Conservation (phyloP, 2,329 filamentous ascomycete species). For the Sporothrix pseudoabietina region DNA sequence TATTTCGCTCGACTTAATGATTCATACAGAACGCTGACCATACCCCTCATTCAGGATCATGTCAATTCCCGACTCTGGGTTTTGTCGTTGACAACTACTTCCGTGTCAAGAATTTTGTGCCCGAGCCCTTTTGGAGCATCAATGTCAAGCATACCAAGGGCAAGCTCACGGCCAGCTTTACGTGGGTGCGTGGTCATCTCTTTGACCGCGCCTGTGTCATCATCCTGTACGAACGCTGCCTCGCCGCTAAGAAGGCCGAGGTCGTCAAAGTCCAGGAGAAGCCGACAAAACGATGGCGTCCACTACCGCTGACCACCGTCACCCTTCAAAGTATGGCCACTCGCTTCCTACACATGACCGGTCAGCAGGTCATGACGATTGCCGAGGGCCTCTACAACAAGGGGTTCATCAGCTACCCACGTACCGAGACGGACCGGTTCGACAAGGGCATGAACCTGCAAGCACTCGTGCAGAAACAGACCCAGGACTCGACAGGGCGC, state of each 20-base stretch:
- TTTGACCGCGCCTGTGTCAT: slow-evolving; percentile 84
- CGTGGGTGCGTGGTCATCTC: slow-evolving; percentile 77
- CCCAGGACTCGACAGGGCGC: slow-evolving; percentile 60
- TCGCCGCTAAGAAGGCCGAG: slow-evolving; percentile 72
- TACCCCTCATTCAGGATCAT: slow-evolving; percentile 64
- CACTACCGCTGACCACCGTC: slow-evolving; percentile 89
- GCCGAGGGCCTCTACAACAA: slow-evolving; percentile 89
- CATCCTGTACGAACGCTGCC: slow-evolving; percentile 82
- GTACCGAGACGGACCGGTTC: slow-evolving; percentile 96
- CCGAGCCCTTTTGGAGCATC: slow-evolving; percentile 91
- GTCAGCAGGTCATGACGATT: slow-evolving; percentile 83
- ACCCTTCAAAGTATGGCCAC: slow-evolving; percentile 96
- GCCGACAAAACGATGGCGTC: slow-evolving; percentile 91
- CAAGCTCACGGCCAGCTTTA: slow-evolving; percentile 69
- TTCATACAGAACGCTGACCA: neutral
- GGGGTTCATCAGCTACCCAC: slow-evolving; percentile 95
- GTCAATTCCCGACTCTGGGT: slow-evolving; percentile 93
- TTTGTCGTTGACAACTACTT: slow-evolving; percentile 98
- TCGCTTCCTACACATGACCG: slow-evolving; percentile 83
- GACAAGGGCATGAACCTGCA: slow-evolving; percentile 85
- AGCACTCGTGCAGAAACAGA: slow-evolving; percentile 80
- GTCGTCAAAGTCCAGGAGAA: slow-evolving; percentile 87
- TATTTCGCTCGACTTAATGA: too few relatives aligned
- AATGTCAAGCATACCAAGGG: slow-evolving; percentile 75
- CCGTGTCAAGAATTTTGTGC: slow-evolving; percentile 88